These are phyloP conservation scores for Starmerella potacharoeniae DNA, from an alignment of 805 yeast genomes.

Conservation along the genomic window DNA sequence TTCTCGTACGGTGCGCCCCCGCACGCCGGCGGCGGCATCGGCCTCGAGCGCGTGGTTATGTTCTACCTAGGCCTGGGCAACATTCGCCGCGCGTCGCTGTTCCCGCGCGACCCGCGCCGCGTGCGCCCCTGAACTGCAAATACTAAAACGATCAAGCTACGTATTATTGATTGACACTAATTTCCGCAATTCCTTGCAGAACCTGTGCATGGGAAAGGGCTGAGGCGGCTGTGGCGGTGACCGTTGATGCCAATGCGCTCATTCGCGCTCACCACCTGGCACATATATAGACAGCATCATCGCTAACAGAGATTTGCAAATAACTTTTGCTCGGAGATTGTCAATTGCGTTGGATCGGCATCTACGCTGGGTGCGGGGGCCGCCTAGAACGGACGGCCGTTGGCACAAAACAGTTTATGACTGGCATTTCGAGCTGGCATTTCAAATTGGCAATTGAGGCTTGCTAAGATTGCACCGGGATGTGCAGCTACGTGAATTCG, in stretches of 20 bases:
- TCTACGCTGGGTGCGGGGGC: no score
- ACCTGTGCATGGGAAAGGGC: neutral
- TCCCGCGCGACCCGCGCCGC: slow-evolving; percentile 98
- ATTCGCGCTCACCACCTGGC: neutral
- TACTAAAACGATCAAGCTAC: neutral
- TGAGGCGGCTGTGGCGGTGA: neutral
- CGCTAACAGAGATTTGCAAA: neutral
- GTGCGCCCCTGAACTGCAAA: slow-evolving; percentile 48
- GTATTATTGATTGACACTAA: neutral
- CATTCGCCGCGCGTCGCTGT: slow-evolving; percentile 94
- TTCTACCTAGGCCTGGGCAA: slow-evolving; percentile 93
- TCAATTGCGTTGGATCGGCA: no score
- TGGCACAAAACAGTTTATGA: no score
- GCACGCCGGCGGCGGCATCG: slow-evolving; percentile 99
- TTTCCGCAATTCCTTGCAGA: neutral
- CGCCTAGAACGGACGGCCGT: no score
- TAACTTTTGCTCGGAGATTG: neutral
- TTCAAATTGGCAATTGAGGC: no score
- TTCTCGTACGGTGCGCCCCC: slow-evolving; percentile 95
- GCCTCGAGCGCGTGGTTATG: slow-evolving; percentile 97
- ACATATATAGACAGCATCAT: neutral
- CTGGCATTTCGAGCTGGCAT: no score
- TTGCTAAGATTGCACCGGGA: no score
- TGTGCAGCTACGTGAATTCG: neutral
- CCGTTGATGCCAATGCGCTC: neutral